Base-by-base conservation (phyloP, 23 red algal genomes). In the Gracilaria domingensis region DNA sequence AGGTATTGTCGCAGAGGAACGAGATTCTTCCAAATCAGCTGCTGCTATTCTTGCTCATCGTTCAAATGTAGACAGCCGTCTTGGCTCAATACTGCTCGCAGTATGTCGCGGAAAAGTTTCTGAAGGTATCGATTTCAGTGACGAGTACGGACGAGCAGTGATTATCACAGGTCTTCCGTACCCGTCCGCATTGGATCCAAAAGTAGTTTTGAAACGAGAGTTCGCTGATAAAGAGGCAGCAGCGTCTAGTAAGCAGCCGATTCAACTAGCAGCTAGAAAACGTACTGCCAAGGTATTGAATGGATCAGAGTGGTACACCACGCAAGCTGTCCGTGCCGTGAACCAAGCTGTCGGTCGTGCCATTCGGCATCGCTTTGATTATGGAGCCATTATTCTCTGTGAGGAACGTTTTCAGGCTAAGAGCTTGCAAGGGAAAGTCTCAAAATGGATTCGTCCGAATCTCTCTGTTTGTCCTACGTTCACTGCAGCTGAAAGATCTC, bases 41-140 rank as follows among this genome's bases (percentile, higher is more conserved):
- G 86, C 89, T 60, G 83, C 83, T 28, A 85, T 99, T 59, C 53
- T 86, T 25, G 67, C 77, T 13, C 91, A 99, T 75, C 80, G 82
- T 54, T 44, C 83, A 38, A 82, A 91, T 53, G 87, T 95, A 11
- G 62, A 85, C 8, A 78, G 35, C 16, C 55, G 93, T 77, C 48
- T 65, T 54, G 97, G 91, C 29, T 86, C 88, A 34, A 80, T 88
- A 51, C 79, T 99, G 12, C 86, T 96, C 26, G 97, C 93, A 20
- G 97, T 99, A 14, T 99, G 97, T 84, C 89, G 97, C 28, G 97
- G 97, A 53, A 93, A 95, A 54, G 82, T 95, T 17, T 90, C 83
- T 12, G 97, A 99, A 73, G 97, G 97, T 13, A 91, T 99, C 45
- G 93, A 99, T 80, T 99, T 99, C 74, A 91, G 94, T 35, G 97